Base-by-base conservation (phyloP, 805 yeast species). In the Saturnispora besseyi region DNA sequence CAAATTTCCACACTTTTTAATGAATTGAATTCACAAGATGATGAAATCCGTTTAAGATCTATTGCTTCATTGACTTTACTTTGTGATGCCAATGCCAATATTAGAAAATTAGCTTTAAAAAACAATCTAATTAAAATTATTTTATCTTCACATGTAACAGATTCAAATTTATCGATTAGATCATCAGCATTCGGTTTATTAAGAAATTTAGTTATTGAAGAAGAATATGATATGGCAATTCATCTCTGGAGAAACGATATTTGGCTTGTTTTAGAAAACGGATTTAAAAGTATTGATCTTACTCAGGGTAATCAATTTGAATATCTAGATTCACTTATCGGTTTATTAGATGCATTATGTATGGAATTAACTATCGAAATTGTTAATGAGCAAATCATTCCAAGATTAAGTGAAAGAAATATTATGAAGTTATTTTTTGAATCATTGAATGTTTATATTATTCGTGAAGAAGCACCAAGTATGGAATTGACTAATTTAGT, bases 211-310 rank as follows among this genome's bases (percentile, higher is more conserved):
- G 82, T 84, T 3, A 72, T 87, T 48, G 96, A 87, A 60, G 96
- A 89, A 66, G 97, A 96, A 21, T 82, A 87, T 57, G 95, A 87
- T 55, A 76, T 87, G 34, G 79, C 88, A 28, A 76, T 78, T 21
- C 79, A 77, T 62, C 63, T 86, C 48, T 84, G 95, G 86, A 77
- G 97, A 61, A 79, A 80, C 15, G 80, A 84, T 53, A 79, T 91
- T 40, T 82, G 96, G 85, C 71, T 76, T 0, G 67, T 76, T 28
- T 72, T 88, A 38, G 76, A 73, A 44, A 55, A 62, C 4, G 76
- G 81, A 2, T 66, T 87, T 41, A 62, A 62, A 0, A 81, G 81
- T 53, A 56, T 44, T 32, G 26, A 32, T 11, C 22, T 22, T 29
- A n/a, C 38, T 21, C 31, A 22, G 26, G 18, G 30, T 24, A 38